Percentiles rank a stretch among this genome's conserved stretches.
These are phyloP conservation scores for Lasiosphaeria miniovina DNA, from an alignment of 495 filamentous ascomycete species.

Conservation along the genomic window DNA sequence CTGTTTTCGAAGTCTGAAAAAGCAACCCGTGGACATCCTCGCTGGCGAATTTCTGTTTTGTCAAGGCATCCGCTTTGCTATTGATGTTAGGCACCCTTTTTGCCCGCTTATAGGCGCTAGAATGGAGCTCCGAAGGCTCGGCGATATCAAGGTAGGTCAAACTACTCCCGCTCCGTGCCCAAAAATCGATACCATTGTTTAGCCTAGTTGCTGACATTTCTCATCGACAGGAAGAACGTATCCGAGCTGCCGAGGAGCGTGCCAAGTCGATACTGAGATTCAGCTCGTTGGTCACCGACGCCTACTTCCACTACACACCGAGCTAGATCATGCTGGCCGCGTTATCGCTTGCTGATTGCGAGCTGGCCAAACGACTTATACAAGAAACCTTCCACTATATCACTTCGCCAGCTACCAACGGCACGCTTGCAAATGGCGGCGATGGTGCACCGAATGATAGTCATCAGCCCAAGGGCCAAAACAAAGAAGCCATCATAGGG, in stretches of 20 bases:
- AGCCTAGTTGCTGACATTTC: slow-evolving; percentile 24
- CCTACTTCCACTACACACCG: slow-evolving; percentile 93
- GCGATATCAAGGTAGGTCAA: slow-evolving; percentile 33
- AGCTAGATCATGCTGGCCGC: slow-evolving; percentile 89
- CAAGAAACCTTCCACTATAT: slow-evolving; percentile 59
- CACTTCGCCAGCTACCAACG: slow-evolving; percentile 13
- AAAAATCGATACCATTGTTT: background rate
- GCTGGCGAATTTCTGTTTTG: slow-evolving; percentile 88
- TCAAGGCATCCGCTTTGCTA: slow-evolving; percentile 88
- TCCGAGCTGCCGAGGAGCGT: slow-evolving; percentile 63
- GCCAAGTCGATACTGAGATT: slow-evolving; percentile 73
- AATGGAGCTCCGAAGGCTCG: slow-evolving; percentile 68
- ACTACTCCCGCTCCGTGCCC: background rate
- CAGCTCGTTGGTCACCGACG: slow-evolving; percentile 81
- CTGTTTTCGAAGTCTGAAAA: slow-evolving; percentile 48
- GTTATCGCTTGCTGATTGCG: slow-evolving; percentile 68
- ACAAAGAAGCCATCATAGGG: slow-evolving; percentile 31
- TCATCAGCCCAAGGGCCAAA: slow-evolving; percentile 12
- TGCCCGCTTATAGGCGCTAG: slow-evolving; percentile 79
- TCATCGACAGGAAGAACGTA: slow-evolving; percentile 43
- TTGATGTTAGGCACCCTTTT: slow-evolving; percentile 89
- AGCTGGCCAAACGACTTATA: slow-evolving; percentile 69
- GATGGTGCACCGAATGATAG: slow-evolving; percentile 8
- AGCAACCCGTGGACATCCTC: slow-evolving; percentile 65
- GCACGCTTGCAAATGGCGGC: slow-evolving; percentile 22